Evolutionary conservation across 352 stramenopile genomes (phyloP).

Genomic region (Globisporangium perplexum): DNA sequence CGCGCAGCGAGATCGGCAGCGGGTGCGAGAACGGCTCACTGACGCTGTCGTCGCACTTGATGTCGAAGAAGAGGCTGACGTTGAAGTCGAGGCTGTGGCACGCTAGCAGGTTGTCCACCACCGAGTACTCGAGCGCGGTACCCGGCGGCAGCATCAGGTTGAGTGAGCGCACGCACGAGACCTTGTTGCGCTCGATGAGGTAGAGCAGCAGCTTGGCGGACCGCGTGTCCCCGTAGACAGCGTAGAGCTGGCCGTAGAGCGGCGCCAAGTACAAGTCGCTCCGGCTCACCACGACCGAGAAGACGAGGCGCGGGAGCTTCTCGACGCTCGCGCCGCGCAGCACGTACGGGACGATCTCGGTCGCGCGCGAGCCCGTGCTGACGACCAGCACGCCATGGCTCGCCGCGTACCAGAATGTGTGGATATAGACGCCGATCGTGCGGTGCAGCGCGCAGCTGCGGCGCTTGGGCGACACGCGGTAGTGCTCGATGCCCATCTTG

Average conservation of each 20-base stretch:
- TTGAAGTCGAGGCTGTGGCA: conserved; percentile 80
- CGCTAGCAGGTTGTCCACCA: conserved; percentile 80
- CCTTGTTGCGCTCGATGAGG: conserved; percentile 48
- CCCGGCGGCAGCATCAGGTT: conserved; percentile 61
- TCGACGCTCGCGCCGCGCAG: conserved; percentile 51
- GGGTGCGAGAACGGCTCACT: conserved; percentile 70
- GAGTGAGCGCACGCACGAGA: conserved; percentile 69
- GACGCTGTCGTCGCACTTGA: conserved; percentile 47
- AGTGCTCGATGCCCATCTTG: conserved; percentile 69
- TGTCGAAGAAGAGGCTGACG: conserved; percentile 77
- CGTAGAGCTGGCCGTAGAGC: conserved; percentile 67
- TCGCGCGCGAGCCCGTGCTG: conserved; percentile 64
- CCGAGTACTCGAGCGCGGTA: conserved; percentile 58
- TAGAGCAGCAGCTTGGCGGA: conserved; percentile 71
- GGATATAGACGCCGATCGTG: conserved; percentile 48
- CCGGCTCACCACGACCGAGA: conserved; percentile 47
- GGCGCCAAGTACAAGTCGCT: conserved; percentile 54
- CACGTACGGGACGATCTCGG: conserved; percentile 70
- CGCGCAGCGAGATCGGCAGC: conserved; percentile 46
- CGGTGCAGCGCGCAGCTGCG: conserved; percentile 51
- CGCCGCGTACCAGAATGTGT: conserved; percentile 72
- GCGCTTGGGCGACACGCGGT: conserved; percentile 56
- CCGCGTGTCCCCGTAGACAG: conserved; percentile 48
- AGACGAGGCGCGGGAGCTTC: conserved; percentile 68
- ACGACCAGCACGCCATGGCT: conserved; percentile 59